Base-by-base conservation (phyloP, 768 basidiomycete genomes). In the Epithele typhae region DNA sequence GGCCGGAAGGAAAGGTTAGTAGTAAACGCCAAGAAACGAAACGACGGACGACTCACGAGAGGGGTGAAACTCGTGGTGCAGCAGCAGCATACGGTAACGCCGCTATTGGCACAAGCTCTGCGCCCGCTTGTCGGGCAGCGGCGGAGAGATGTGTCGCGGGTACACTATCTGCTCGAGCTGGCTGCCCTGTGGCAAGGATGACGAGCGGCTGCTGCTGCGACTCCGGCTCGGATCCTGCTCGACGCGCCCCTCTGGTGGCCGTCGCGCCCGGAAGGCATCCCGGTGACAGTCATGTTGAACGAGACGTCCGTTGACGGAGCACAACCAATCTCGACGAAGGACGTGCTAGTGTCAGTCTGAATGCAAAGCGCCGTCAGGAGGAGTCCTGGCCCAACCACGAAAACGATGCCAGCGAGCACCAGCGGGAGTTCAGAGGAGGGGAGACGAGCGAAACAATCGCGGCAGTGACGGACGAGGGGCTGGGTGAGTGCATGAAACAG, bases 1-100 rank as follows among this genome's bases (percentile, higher is more conserved):
- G 15, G 67, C 66, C 67, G 32, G 7, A 14, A 3, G 21, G 18
- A 23, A 40, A 24, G 10, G 12, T 12, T 5, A n/a, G n/a, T n/a
- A n/a, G n/a, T 3, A 11, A 5, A 25, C 35, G 38, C 14, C 30
- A 43, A 42, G 17, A 23, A 23, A 52, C 11, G 25, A 4, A 38
- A n/a, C 15, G 34, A 37, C 35, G 25, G 9, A 27, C 40, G 11
- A 41, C 83, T 54, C 56, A 87, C 87, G 58, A 12, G 82, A 79
- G 17, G 76, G 72, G 60, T 92, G 82, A 64, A 81, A 90, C 21
- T 76, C 70, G 51, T 91, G 89, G 34, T 71, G 74, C 38, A 84
- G n/a, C n/a, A n/a, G 64, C 45, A 84, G 65, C 49, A 84, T 68
- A 23, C 88, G 68, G 60, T 90, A 92, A 48, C 78, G 71, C 49